Conservation (phyloP, 768 basidiomycete genomes). For the Boletus sensibilis region DNA sequence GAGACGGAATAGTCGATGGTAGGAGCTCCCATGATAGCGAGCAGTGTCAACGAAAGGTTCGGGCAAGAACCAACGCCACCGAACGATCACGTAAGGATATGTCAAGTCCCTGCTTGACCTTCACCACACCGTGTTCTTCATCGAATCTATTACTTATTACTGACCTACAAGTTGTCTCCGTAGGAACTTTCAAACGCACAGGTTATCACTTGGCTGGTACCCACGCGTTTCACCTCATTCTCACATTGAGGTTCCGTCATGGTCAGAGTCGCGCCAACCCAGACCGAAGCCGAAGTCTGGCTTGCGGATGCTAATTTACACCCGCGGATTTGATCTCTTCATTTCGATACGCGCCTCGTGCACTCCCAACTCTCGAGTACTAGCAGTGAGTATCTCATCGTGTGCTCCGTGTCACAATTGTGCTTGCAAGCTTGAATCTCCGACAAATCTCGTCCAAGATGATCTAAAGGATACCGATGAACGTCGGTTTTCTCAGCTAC, state of each 20-base stretch:
- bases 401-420: neutral
- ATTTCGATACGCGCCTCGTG: conserved; percentile 30
- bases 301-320: conserved; percentile 20
- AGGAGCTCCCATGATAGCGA: conserved; percentile 21
- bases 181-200: neutral
- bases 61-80: conserved; percentile 21
- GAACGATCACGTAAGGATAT: conserved; percentile 27
- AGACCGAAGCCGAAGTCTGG: conserved; percentile 19
- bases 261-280: conserved; percentile 13
- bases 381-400: conserved; percentile 10
- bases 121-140: neutral
- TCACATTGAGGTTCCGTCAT: conserved; percentile 3
- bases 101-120: neutral
- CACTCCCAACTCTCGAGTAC: neutral
- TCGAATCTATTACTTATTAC: conserved; percentile 13
- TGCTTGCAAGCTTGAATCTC: conserved; percentile 2
- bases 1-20: conserved; percentile 27
- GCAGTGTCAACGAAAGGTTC: neutral
- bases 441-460: neutral
- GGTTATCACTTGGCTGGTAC: neutral
- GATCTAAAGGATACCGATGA: neutral
- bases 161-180: conserved; percentile 12
- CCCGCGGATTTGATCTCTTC: conserved; percentile 33
- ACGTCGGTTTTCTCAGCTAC: neutral
- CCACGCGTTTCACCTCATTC: neutral